Evolutionary conservation across 2,329 filamentous ascomycete genomes (phyloP), one percentile per base, ranked within the genome.

Genomic region (Colletotrichum ledebouriae): DNA sequence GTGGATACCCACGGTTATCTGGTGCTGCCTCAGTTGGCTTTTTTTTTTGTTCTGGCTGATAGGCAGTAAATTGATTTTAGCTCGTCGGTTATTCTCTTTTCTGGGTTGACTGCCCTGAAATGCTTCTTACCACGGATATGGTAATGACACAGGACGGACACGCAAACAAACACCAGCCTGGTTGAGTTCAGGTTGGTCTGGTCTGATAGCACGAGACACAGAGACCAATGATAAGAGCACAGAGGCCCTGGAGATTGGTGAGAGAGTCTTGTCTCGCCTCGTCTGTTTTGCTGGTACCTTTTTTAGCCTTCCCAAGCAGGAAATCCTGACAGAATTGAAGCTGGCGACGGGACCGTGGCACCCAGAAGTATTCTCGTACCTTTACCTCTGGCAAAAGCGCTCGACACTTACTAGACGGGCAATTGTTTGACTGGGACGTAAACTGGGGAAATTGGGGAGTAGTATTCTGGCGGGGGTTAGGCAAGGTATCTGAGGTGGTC

Each of bases 221-320:
- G 6, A 29, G 29, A 29, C 29, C 25, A 57, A 29, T 10, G 13
- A 25, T 13, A 57, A 41, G 39, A 41, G 39, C 37, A 52, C 22
- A 52, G 52, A 39, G 58, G 58, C 42, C 46, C 29, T 44, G n/a
- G 10, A 39, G 37, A 39, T 39, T 39, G 37, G 13, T 39, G 37
- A 39, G 37, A 39, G 37, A 4, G 37, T 39, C 17, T 44, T 47
- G 46, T 34, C 47, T 53, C 47, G 59, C 20, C 59, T 61, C 25
- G 56, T 61, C 47, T 44, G 59, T 61, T 39, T 60, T 46, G 41
- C 46, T 52, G 58, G 46, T 11, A 20, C 58, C 46, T 52, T 42
- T 41, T 39, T 61, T 61, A 61, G 59, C 59, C 46, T 61, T 61
- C 46, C 39, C 13, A 61, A 44, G 59, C 47, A 52, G 34, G 47